These are phyloP conservation scores for Vitis labrusca DNA, from an alignment of 164 flowering plant genomes.

Conservation along the genomic window DNA sequence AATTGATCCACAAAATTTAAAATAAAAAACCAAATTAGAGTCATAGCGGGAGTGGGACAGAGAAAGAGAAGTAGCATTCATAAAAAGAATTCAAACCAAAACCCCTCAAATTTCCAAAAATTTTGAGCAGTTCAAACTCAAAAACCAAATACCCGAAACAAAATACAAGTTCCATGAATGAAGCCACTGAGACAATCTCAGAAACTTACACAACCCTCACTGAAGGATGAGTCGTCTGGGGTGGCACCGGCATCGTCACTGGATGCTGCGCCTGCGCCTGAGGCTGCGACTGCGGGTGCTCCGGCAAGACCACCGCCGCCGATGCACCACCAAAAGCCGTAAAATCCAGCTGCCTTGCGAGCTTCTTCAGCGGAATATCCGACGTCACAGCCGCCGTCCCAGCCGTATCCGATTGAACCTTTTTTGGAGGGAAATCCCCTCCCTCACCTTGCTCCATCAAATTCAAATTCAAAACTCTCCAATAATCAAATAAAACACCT, in stretches of 20 bases:
- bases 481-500: not conserved
- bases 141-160: not conserved
- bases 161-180: not conserved
- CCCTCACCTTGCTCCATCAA: constrained; percentile 61
- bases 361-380: constrained; percentile 66
- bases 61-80: not conserved
- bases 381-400: constrained; percentile 10
- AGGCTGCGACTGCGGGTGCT: constrained; percentile 26
- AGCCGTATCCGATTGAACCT: constrained; percentile 26
- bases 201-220: constrained; percentile 39
- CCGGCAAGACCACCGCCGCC: constrained; percentile 20
- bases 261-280: constrained; percentile 17
- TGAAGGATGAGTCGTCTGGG: constrained; percentile 31
- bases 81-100: not conserved
- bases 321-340: constrained; percentile 35
- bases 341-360: constrained; percentile 92
- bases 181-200: not conserved
- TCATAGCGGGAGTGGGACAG: not conserved
- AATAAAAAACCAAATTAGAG: not conserved
- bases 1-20: not conserved
- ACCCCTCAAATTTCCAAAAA: constrained; percentile 9
- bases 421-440: constrained; percentile 54
- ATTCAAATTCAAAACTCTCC: constrained; percentile 17
- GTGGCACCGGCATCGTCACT: constrained; percentile 4
- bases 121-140: not conserved